Base-by-base conservation (phyloP, 108 stramenopile genomes). In the Cyclotella cryptica region DNA sequence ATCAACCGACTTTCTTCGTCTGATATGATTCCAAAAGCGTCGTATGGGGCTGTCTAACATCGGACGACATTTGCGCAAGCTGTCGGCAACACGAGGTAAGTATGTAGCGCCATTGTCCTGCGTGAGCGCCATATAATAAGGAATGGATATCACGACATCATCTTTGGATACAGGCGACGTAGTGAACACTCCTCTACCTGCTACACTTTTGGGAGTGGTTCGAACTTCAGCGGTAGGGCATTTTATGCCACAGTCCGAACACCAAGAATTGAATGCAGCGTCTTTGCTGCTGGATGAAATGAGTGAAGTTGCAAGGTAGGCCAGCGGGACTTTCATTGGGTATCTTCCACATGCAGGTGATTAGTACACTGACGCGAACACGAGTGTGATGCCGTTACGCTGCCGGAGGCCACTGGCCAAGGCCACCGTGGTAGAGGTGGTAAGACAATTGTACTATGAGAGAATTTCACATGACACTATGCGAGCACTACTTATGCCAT, bases 161-260 rank as follows among this genome's bases (percentile, higher is more conserved):
- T 78, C 84, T 54, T 55, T 49, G 6, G 61, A 43, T 3, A 85
- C 49, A 42, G 78, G 51, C 24, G 65, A 43, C 17, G 71, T 82
- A 35, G 75, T 82, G 61, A 87, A 87, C 12, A 85, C 81, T 14
- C 86, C 86, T 30, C 86, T 74, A 39, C 86, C 86, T 0, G 84
- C 84, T 62, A 87, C 86, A 52, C 80, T 81, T 28, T 62, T n/a
- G n/a, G 78, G 55, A n/a, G 80, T 78, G 43, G 84, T 85, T 40
- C 71, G 53, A 57, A 87, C 72, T 65, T 69, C 58, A 13, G 73
- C 84, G 18, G 60, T 42, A 10, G 84, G 77, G 19, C 76, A 83
- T 27, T 49, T 26, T 24, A 86, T 86, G 44, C 79, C 78, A 35
- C 72, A 47, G 0, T 69, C 54, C n/a, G 59, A 29, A 58, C 82